Base-by-base conservation (phyloP, 75 land plant genomes). In the Ceratopteris richardii region DNA sequence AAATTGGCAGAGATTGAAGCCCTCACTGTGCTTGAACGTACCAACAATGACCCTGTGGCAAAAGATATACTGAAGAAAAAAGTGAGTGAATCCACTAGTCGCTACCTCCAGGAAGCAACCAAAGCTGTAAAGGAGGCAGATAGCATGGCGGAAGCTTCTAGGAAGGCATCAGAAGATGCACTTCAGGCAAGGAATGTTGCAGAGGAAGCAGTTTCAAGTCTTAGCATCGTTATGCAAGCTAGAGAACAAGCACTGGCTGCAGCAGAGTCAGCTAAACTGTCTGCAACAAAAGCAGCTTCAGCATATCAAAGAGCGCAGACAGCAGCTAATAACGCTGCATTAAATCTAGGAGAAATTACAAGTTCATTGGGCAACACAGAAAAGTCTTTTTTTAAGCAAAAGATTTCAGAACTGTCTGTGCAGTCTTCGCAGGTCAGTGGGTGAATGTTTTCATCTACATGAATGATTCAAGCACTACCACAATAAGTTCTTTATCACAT, bases 1-100 rank as follows among this genome's bases (percentile, higher is more conserved):
- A 52, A 73, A 61, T 29, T 46, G 21, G 76, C 63, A 27, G 70
- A 66, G 30, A 31, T 44, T 17, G 70, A 73, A 27, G 65, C 70
- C 0, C 13, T 28, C 2, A 36, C 31, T 17, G 25, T 73, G 33
- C 65, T 68, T 33, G 36, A 55, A 27, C 46, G 67, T 10, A 7
- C 13, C 1, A 61, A 25, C 25, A 58, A 54, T 31, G 52, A 0
- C 9, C 53, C 65, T 0, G 21, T 54, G n/a, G 70, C 76, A 13
- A 73, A 73, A 23, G 65, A 73, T 22, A 30, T 65, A 18, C 29
- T 66, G 17, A 60, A 53, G 31, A 56, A 54, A 0, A 66, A 44
- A 43, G 72, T 54, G 0, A 47, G 40, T 31, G 46, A 19, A 44
- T 17, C 44, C 7, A 46, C 69, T 23, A 47, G 64, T 2, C 42